phyloP scores from a whole-genome alignment of 352 stramenopile genomes.

The Phytophthora lateralis region DNA sequence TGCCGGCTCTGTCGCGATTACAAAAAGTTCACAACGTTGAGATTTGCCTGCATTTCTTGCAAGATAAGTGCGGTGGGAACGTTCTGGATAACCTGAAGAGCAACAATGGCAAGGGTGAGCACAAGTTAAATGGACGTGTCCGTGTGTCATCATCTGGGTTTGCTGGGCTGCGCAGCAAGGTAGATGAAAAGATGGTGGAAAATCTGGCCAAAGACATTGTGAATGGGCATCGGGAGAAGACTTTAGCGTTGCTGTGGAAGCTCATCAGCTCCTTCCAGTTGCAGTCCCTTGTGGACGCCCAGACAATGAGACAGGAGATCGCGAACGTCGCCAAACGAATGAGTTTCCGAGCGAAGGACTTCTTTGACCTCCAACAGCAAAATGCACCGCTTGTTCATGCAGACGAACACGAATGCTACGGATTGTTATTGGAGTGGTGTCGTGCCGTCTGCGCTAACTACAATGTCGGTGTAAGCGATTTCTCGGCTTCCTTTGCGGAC shows the following conservation, averaged over 20 bases:
- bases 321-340: conserved; percentile 65
- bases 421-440: conserved; percentile 92
- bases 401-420: conserved; percentile 60
- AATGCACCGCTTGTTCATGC: conserved; percentile 39
- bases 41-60: conserved; percentile 86
- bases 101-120: conserved; percentile 10
- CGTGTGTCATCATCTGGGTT: conserved; percentile 49
- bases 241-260: conserved; percentile 94
- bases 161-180: conserved; percentile 50
- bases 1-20: conserved; percentile 93
- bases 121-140: conserved; percentile 27
- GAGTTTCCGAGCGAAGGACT: conserved; percentile 69
- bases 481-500: conserved; percentile 94
- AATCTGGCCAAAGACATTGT: conserved; percentile 94
- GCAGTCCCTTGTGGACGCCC: conserved; percentile 78
- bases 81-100: conserved; percentile 63
- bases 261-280: conserved; percentile 93
- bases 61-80: conserved; percentile 69
- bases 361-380: conserved; percentile 54
- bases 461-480: conserved; percentile 84
- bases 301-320: conserved; percentile 84
- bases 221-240: conserved; percentile 94
- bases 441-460: conserved; percentile 93
- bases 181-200: conserved; percentile 65
- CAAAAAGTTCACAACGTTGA: conserved; percentile 98